Base-by-base conservation (phyloP, 768 basidiomycete species). In the Lyophyllum semitale region DNA sequence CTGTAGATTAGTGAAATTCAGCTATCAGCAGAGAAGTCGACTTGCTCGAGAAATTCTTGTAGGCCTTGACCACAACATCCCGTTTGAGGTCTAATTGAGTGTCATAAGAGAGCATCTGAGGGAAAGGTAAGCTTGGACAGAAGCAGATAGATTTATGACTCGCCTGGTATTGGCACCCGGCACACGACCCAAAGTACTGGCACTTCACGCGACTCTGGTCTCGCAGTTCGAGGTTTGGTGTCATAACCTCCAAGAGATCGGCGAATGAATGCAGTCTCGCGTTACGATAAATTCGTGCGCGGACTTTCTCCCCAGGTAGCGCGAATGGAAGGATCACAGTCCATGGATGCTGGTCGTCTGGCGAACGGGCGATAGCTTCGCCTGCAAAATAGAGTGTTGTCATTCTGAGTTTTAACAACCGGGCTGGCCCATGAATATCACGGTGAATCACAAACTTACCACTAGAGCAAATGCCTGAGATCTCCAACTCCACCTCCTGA, bases 111-210 rank as follows among this genome's bases (percentile, higher is more conserved):
- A 98, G 76, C 88, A 93, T 93, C 85, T 94, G 18, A 9, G n/a
- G 8, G 15, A 18, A 32, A 47, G 9, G 22, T 30, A 30, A 45
- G 18, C 51, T 23, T 12, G 7, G 29, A 13, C 15, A 32, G 40
- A 43, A n/a, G 18, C 11, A 20, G 18, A 37, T 15, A 45, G 33
- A 6, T n/a, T 51, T 33, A 11, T 42, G 18, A 25, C 17, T 15
- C 37, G 89, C 92, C 77, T 97, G 95, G 68, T 94, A 93, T 70
- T 98, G 96, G 68, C 96, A 99, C 1, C 96, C 96, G 0, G 84
- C 91, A 70, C 95, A 98, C 35, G 73, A 76, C 0, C 89, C 89
- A 74, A 97, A 98, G 68, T 98, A 95, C 58, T 84, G 83, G 73
- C 96, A 98, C 57, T 79, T 76, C 0, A 91, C 81, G 22, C 83